A percentile compares a stretch with the other conserved stretches of the same genome.
These are phyloP conservation scores for Juncus inflexus DNA, from an alignment of 176 grass and related monocot genomes.

Conservation along the genomic window DNA sequence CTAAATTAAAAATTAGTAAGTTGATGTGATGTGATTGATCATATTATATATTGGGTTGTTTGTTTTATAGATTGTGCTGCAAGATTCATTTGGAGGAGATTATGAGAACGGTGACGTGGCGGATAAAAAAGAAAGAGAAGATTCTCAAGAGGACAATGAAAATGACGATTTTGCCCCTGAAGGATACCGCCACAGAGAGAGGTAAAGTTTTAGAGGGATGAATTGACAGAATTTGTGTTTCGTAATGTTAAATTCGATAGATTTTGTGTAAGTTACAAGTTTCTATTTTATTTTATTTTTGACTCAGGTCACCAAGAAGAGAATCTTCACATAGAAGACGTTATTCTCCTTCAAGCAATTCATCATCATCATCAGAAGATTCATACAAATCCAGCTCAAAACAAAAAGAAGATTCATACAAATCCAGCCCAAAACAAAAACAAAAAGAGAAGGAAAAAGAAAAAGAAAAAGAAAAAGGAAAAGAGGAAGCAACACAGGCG, in stretches of 20 bases:
- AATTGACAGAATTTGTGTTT: no score
- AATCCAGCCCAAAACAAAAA: no score
- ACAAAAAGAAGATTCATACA: no score
- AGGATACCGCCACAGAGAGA: conserved; percentile 29
- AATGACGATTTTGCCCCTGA: conserved; percentile 25
- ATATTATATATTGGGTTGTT: conserved; percentile 1
- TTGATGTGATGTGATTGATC: background rate
- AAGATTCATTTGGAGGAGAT: conserved; percentile 43
- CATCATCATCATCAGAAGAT: no score
- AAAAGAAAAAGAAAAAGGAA: background rate
- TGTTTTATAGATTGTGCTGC: conserved; percentile 57
- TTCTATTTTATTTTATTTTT: background rate
- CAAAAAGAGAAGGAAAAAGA: conserved; percentile 41
- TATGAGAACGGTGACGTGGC: conserved; percentile 32
- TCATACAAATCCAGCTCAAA: no score
- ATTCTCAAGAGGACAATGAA: conserved; percentile 47
- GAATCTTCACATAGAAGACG: background rate
- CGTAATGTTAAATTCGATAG: no score
- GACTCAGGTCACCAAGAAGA: background rate
- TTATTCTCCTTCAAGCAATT: no score
- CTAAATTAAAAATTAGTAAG: no score
- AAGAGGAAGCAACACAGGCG: conserved; percentile 42
- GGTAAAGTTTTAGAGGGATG: conserved; percentile 30
- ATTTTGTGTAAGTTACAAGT: background rate
- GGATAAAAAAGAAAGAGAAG: conserved; percentile 54